These are phyloP conservation scores for Massarina eburnea DNA, from an alignment of 2,329 filamentous ascomycete genomes.

Conservation along the genomic window DNA sequence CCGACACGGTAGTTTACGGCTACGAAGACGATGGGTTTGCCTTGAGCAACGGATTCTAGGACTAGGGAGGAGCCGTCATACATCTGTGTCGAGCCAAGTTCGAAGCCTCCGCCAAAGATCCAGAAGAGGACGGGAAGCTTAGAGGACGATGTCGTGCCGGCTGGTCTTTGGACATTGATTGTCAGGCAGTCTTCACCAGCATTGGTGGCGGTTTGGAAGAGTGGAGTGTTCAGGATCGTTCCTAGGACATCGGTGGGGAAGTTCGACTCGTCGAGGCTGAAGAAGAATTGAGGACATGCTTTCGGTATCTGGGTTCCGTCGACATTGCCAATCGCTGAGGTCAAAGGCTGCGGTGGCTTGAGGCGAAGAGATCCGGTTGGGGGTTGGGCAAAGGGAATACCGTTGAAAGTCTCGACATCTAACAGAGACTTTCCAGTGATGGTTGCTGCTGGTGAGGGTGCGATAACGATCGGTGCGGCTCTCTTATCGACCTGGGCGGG, in stretches of 20 bases:
- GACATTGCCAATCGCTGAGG: conserved; percentile 59
- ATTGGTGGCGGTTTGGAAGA: conserved; percentile 41
- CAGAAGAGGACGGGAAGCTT: conserved; percentile 53
- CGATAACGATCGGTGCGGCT: conserved; percentile 55
- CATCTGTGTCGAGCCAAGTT: conserved; percentile 39
- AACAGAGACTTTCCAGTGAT: conserved; percentile 52
- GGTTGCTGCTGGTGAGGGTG: conserved; percentile 55
- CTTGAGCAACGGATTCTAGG: conserved; percentile 46
- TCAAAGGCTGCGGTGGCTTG: conserved; percentile 66
- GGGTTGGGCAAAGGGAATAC: conserved; percentile 74
- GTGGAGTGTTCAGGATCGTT: conserved; percentile 41
- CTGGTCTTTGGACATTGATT: conserved; percentile 47
- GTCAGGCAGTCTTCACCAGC: conserved; percentile 49
- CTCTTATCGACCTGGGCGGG: conserved; percentile 48
- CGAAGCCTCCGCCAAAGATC: conserved; percentile 52
- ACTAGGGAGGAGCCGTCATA: conserved; percentile 48
- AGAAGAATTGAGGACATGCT: conserved; percentile 72
- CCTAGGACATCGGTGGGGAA: conserved; percentile 42
- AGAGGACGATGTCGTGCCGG: conserved; percentile 35
- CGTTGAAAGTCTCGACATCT: conserved; percentile 68
- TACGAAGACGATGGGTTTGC: conserved; percentile 72
- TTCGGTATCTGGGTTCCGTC: conserved; percentile 60
- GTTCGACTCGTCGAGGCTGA: conserved; percentile 50
- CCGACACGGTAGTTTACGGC: conserved; percentile 76
- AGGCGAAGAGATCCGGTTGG: conserved; percentile 68